Conservation (phyloP, 768 basidiomycete genomes). For the Boletus fagicola region DNA sequence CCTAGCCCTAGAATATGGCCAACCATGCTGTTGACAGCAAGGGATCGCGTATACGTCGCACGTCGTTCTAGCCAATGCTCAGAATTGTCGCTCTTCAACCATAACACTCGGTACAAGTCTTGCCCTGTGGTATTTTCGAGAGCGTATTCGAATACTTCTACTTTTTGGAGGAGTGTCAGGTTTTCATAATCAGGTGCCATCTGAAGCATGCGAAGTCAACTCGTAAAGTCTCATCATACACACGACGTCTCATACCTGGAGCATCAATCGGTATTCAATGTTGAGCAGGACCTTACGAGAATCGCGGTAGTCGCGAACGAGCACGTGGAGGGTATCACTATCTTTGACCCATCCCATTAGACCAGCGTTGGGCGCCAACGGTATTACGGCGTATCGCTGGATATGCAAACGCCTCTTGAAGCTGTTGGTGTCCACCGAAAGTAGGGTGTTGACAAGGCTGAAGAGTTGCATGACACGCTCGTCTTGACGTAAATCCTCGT, state of each 20-base stretch:
- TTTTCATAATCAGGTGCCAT: slow-evolving; percentile 99
- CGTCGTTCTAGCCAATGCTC: slow-evolving; percentile 98
- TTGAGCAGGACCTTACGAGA: slow-evolving; percentile 95
- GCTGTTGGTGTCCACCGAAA: slow-evolving; percentile 89
- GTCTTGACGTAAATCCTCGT: slow-evolving; percentile 98
- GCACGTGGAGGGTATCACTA: slow-evolving; percentile 92
- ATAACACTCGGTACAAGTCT: slow-evolving; percentile 93
- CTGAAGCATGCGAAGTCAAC: slow-evolving; percentile 39
- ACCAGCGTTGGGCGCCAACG: slow-evolving; percentile 93
- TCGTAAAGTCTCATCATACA: slow-evolving; percentile 33
- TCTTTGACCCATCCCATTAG: slow-evolving; percentile 94
- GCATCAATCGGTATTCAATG: slow-evolving; percentile 98
- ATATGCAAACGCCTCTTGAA: slow-evolving; percentile 97
- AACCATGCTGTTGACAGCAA: slow-evolving; percentile 98
- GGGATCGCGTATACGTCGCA: slow-evolving; percentile 91
- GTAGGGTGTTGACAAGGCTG: slow-evolving; percentile 91
- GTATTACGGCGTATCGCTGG: slow-evolving; percentile 89
- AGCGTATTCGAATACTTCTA: slow-evolving; percentile 98
- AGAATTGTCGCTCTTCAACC: slow-evolving; percentile 93
- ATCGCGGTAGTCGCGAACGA: slow-evolving; percentile 95
- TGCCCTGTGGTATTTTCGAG: slow-evolving; percentile 98
- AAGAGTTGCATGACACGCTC: slow-evolving; percentile 99
- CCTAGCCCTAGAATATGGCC: slow-evolving; percentile 96
- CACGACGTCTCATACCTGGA: slow-evolving; percentile 84
- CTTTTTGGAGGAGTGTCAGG: slow-evolving; percentile 90